phyloP scores from a whole-genome alignment of 2,329 filamentous ascomycete genomes.

The Xylaria sp. region DNA sequence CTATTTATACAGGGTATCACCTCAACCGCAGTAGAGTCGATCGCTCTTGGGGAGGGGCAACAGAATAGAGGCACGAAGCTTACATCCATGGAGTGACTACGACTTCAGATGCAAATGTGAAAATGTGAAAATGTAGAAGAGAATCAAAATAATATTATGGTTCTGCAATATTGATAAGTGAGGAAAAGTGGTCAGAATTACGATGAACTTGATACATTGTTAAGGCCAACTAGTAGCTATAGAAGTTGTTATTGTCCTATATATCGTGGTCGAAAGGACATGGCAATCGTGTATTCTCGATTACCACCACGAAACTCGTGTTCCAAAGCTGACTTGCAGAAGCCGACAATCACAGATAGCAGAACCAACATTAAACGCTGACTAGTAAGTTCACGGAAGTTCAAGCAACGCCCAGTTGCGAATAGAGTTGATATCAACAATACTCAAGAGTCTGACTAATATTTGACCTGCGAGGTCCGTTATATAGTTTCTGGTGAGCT shows the following conservation, averaged over 20 bases:
- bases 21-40: too few relatives aligned
- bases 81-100: background rate
- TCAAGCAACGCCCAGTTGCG: background rate
- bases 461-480: too few relatives aligned
- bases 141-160: background rate
- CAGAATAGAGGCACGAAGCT: background rate
- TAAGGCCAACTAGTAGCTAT: background rate
- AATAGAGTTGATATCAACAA: background rate
- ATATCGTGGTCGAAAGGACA: background rate
- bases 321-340: background rate
- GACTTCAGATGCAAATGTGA: background rate
- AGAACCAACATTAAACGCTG: background rate
- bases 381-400: too few relatives aligned
- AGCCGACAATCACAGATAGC: background rate
- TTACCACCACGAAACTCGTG: background rate
- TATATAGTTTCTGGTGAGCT: too few relatives aligned
- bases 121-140: too few relatives aligned
- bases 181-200: background rate
- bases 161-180: background rate
- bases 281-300: background rate
- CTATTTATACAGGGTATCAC: too few relatives aligned
- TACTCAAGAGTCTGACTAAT: too few relatives aligned
- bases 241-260: background rate
- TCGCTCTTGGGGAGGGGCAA: too few relatives aligned
- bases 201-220: background rate